Evolutionary conservation across 208 protist genomes (phyloP).

Genomic region (Trypanosoma vivax): DNA sequence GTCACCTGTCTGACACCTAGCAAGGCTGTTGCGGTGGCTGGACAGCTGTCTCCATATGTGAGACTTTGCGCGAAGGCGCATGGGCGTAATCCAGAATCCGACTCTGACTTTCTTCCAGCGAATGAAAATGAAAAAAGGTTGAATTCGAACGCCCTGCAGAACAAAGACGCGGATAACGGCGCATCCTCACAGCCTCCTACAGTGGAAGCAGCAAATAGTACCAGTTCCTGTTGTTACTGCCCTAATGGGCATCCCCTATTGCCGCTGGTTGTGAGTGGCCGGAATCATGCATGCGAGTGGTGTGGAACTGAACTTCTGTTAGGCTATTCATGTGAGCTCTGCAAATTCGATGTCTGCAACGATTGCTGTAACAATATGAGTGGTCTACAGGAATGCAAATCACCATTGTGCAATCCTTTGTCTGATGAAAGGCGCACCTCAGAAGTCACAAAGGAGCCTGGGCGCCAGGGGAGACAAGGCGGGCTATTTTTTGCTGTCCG

Average conservation of each 20-base stretch:
- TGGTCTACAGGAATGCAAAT: neutral
- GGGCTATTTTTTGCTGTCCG: slow-evolving; percentile 6
- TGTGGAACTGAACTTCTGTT: slow-evolving; percentile 23
- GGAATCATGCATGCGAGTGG: slow-evolving; percentile 24
- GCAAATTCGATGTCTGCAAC: slow-evolving; percentile 52
- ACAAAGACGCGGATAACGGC: neutral
- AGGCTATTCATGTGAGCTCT: slow-evolving; percentile 42
- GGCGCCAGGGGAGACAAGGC: neutral
- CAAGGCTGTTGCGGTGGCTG: slow-evolving; percentile 38
- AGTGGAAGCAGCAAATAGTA: too few relatives aligned
- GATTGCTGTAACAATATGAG: slow-evolving; percentile 26
- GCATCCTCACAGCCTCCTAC: too few relatives aligned
- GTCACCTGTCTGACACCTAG: slow-evolving; percentile 50
- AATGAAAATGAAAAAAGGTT: neutral
- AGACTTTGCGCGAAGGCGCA: slow-evolving; percentile 30
- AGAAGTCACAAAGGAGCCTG: too few relatives aligned
- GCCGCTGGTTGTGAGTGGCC: slow-evolving; percentile 10
- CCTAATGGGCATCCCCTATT: slow-evolving; percentile 46
- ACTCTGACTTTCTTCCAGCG: neutral
- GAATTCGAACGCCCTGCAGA: neutral
- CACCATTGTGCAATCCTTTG: neutral
- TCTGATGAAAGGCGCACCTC: neutral
- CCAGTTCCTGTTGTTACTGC: slow-evolving; percentile 39
- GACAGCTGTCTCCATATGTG: slow-evolving; percentile 45
- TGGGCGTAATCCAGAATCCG: slow-evolving; percentile 9